Percentiles rank a stretch among this genome's conserved stretches.
Evolutionary conservation across 2,329 filamentous ascomycete genomes (phyloP).

Genomic region (Albifimbria verrucaria): DNA sequence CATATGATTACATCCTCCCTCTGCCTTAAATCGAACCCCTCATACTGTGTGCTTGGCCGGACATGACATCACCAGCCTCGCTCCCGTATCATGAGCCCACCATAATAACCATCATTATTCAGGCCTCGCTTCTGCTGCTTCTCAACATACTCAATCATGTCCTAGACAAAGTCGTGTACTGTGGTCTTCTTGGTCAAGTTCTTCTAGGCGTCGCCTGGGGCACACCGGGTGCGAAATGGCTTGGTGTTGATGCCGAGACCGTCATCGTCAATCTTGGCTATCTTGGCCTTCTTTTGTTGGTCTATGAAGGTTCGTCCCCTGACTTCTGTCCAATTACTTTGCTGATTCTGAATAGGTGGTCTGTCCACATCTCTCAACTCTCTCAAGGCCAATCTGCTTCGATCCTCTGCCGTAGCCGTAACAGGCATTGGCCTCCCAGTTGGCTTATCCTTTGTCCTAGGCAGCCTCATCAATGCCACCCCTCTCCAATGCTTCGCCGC

Average conservation of each 20-base stretch:
- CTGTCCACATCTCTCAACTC: conserved; percentile 33
- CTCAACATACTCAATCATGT: conserved; percentile 56
- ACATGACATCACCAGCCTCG: conserved; percentile 14
- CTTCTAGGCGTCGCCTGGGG: conserved; percentile 70
- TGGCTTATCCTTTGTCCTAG: conserved; percentile 60
- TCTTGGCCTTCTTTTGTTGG: conserved; percentile 66
- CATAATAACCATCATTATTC: conserved; percentile 56
- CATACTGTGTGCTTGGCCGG: background rate
- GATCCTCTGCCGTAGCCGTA: conserved; percentile 60
- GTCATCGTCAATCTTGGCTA: conserved; percentile 66
- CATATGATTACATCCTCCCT: too few relatives aligned
- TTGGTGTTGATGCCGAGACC: conserved; percentile 48
- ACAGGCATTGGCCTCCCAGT: conserved; percentile 66
- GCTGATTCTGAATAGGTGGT: conserved; percentile 41
- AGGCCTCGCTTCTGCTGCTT: conserved; percentile 59
- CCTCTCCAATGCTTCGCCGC: conserved; percentile 66
- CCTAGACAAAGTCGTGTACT: conserved; percentile 61
- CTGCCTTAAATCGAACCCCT: too few relatives aligned
- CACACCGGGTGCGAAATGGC: conserved; percentile 59
- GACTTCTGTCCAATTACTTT: background rate
- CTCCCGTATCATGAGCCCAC: conserved; percentile 61
- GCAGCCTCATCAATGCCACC: conserved; percentile 44
- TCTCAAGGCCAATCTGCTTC: conserved; percentile 55
- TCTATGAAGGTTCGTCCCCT: conserved; percentile 57
- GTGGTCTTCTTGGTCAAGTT: conserved; percentile 70